Base-by-base conservation (phyloP, 1,284 basidiomycete species). In the Trichosporon faecale region DNA sequence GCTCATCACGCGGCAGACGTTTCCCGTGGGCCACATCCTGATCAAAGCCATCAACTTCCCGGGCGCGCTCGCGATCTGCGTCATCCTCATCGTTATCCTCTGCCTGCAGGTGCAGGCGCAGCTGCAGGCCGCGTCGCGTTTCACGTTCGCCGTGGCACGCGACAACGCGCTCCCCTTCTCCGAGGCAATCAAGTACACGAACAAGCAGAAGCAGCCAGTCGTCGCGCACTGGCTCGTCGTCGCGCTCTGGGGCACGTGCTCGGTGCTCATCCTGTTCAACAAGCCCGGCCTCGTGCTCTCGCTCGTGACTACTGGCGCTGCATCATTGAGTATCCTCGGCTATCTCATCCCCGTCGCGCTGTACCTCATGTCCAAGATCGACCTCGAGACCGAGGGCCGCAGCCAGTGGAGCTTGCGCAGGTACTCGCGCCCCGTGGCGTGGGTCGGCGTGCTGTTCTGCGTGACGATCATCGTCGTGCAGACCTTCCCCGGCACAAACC, bases 141-240 rank as follows among this genome's bases (percentile, higher is more conserved):
- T 83, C 76, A 74, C 82, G 18, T 84, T 82, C 65, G 79, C 83
- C 29, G 72, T 82, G 8, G 82, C 81, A 11, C 76, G 83, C 44
- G 83, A 84, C 70, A 80, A 81, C 57, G 82, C 82, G 25, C 73
- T 83, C 68, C 83, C 83, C 0, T 84, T 82, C 65, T 78, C 80
- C 5, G 75, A 79, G 33, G 57, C 70, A 29, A 78, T 83, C 69
- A 76, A 76, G 57, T 65, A 73, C 31, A 81, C 82, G 6, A 82
- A 82, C 72, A 67, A 72, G 21, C 57, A 73, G 29, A 78, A 77
- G 61, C 74, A 78, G 66, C 83, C 83, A 1, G 73, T 77, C n/a
- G 71, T 79, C n/a, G 83, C 83, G 4, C 78, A 77, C 25, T 81
- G 79, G 78, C 64, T 80, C n/a, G 78, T 80, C 35, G 70, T 81